Conservation (phyloP, 2,329 filamentous ascomycete species). For the Xylaria sp. region DNA sequence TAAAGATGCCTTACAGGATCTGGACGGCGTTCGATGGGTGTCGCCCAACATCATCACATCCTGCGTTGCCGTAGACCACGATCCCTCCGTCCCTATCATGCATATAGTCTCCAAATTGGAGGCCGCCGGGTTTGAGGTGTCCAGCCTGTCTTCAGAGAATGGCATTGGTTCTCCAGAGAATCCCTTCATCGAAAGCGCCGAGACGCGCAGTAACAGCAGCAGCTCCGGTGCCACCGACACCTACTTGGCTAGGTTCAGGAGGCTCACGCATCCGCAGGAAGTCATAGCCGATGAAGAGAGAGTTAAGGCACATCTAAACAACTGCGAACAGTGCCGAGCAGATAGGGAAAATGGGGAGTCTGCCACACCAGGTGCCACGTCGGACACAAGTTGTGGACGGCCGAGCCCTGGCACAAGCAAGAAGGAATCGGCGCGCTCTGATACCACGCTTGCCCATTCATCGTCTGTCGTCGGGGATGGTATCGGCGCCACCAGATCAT, state of each 20-base stretch:
- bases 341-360: conserved; percentile 34
- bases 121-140: conserved; percentile 69
- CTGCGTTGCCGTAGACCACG: conserved; percentile 65
- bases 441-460: conserved; percentile 43
- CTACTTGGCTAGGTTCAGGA: conserved; percentile 30
- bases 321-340: conserved; percentile 57
- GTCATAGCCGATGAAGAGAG: conserved; percentile 39
- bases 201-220: conserved; percentile 24
- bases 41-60: conserved; percentile 78
- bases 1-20: conserved; percentile 63
- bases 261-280: conserved; percentile 32
- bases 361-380: conserved; percentile 10
- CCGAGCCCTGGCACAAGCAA: conserved; percentile 49
- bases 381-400: conserved; percentile 22
- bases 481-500: conserved; percentile 30
- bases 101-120: conserved; percentile 61
- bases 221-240: conserved; percentile 41
- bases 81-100: conserved; percentile 58
- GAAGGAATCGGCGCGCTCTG: conserved; percentile 57
- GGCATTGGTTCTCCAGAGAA: conserved; percentile 45
- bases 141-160: conserved; percentile 56
- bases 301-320: conserved; percentile 54
- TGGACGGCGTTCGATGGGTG: conserved; percentile 64
- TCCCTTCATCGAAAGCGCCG: conserved; percentile 36
- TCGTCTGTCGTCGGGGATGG: conserved; percentile 28